phyloP scores from a whole-genome alignment of 2,329 filamentous ascomycete genomes.

The Fusarium foetens region DNA sequence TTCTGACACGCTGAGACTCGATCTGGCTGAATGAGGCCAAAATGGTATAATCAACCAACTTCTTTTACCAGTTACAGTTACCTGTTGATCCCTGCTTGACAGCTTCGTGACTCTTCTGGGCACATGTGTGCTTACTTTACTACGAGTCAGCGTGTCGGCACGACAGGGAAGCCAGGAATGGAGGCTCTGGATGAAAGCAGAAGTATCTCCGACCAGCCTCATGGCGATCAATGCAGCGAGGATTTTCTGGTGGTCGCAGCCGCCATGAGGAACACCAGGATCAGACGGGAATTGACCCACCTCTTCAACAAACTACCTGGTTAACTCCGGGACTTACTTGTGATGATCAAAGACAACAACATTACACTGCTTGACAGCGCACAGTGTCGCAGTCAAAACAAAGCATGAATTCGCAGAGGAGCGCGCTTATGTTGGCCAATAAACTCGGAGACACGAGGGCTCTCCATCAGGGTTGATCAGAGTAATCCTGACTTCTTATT shows the following conservation, averaged over 20 bases:
- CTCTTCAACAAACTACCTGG: conserved; percentile 9
- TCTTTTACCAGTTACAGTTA: conserved; percentile 19
- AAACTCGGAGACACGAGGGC: neutral
- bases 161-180: conserved; percentile 29
- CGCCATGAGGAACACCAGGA: conserved; percentile 29
- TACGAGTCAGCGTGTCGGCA: conserved; percentile 40
- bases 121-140: neutral
- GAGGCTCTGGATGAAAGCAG: conserved; percentile 38
- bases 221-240: conserved; percentile 37
- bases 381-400: neutral
- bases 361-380: neutral
- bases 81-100: conserved; percentile 15
- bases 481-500: neutral
- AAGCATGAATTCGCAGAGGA: neutral
- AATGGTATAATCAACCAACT: conserved; percentile 11
- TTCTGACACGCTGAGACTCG: conserved; percentile 20
- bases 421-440: conserved; percentile 8
- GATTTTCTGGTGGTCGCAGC: conserved; percentile 27
- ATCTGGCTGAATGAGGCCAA: conserved; percentile 8
- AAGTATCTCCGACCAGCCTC: conserved; percentile 37
- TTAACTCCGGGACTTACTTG: neutral
- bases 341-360: neutral
- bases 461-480: neutral
- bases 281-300: conserved; percentile 36
- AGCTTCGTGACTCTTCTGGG: conserved; percentile 12